A percentile compares a stretch with the other conserved stretches of the same genome.
These are phyloP conservation scores for Olyra latifolia DNA, from an alignment of 176 grass and related monocot species.

Conservation along the genomic window DNA sequence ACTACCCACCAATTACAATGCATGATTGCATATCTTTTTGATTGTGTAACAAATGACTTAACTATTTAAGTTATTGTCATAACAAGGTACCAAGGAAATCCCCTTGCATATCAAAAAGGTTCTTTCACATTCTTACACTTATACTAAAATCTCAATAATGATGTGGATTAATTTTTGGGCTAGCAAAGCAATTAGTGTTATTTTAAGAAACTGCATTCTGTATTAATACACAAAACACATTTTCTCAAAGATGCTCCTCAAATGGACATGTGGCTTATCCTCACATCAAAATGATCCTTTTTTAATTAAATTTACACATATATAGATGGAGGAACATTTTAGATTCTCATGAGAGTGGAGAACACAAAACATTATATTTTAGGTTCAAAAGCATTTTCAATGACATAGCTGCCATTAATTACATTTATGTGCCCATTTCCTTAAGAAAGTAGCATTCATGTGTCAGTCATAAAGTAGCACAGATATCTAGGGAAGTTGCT, in stretches of 20 bases:
- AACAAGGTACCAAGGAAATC: background rate
- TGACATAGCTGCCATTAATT: background rate
- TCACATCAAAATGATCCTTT: background rate
- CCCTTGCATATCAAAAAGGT: background rate
- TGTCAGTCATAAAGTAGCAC: no score
- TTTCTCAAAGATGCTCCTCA: background rate
- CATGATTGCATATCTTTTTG: conserved; percentile 11
- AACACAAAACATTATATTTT: no score
- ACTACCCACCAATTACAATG: background rate
- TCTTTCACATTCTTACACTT: background rate
- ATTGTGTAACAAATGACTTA: background rate
- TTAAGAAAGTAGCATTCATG: no score
- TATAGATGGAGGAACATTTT: no score
- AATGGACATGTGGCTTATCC: background rate
- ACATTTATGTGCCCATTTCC: background rate
- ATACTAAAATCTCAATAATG: background rate
- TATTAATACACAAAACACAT: background rate
- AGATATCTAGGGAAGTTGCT: no score
- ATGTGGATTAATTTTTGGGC: no score
- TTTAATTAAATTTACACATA: no score
- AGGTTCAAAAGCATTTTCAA: no score
- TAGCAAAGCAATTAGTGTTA: background rate
- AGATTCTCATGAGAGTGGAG: no score
- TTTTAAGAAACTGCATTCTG: background rate
- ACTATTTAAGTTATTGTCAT: background rate